These are phyloP conservation scores for Coemansia nantahalensis DNA, from an alignment of 192 early-diverging fungal genomes.

Conservation along the genomic window DNA sequence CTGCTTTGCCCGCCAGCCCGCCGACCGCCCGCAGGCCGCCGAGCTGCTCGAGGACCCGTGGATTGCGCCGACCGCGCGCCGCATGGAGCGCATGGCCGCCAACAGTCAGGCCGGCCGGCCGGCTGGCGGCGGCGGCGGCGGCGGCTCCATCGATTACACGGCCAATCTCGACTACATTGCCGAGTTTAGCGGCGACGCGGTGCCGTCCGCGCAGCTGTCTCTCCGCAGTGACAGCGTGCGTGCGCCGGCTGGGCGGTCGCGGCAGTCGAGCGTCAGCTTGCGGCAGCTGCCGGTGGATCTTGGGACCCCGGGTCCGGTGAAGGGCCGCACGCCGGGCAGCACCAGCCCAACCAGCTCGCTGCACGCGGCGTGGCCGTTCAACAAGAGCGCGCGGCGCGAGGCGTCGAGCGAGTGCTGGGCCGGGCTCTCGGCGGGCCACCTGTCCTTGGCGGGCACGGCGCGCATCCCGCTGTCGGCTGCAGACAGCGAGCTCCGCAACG, in stretches of 20 bases:
- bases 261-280: constrained; percentile 31
- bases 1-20: constrained; percentile 74
- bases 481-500: constrained; percentile 1
- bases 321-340: constrained; percentile 25
- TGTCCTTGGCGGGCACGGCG: neutral
- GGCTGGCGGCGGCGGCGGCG: constrained; percentile 7
- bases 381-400: constrained; percentile 19
- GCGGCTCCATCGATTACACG: constrained; percentile 8
- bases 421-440: too few species aligned
- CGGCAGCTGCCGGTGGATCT: constrained; percentile 33
- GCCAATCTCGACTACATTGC: constrained; percentile 5
- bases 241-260: constrained; percentile 28
- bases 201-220: neutral
- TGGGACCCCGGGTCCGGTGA: too few species aligned
- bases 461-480: constrained; percentile 1
- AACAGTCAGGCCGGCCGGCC: constrained; percentile 8
- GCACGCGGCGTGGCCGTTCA: constrained; percentile 48
- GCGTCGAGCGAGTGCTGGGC: too few species aligned
- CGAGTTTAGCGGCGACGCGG: neutral
- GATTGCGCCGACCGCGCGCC: constrained; percentile 52
- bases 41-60: constrained; percentile 75
- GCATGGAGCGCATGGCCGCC: constrained; percentile 22
- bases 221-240: constrained; percentile 12
- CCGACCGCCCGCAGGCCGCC: constrained; percentile 66
- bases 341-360: constrained; percentile 18